A percentile compares a stretch with the other conserved stretches of the same genome.
Evolutionary conservation across 1,284 basidiomycete genomes (phyloP).

Genomic region (Gomphus bonarii): DNA sequence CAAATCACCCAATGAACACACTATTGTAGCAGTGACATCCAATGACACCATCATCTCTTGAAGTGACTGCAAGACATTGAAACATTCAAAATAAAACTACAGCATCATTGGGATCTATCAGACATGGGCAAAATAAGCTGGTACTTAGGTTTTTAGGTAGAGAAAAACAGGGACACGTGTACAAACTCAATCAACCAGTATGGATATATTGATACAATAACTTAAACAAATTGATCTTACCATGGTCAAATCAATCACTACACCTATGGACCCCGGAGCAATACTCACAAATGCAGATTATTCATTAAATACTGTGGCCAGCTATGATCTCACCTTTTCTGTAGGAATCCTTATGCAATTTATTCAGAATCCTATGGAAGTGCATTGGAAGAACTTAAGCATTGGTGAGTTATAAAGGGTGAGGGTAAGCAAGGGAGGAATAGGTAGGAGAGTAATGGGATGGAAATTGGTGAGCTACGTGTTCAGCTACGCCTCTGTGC

Average conservation of each 20-base stretch:
- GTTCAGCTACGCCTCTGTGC: too few species aligned
- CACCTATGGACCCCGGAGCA: not conserved
- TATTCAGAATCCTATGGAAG: conserved; percentile 10
- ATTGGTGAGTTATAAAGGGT: too few species aligned
- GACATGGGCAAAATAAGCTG: not conserved
- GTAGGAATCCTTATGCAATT: conserved; percentile 18
- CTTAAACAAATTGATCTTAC: conserved; percentile 16
- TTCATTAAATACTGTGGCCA: conserved; percentile 24
- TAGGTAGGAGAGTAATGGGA: too few species aligned
- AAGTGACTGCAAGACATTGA: not conserved
- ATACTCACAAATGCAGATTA: conserved; percentile 14
- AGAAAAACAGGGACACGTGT: conserved; percentile 9
- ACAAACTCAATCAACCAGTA: conserved; percentile 18
- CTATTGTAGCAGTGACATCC: not conserved
- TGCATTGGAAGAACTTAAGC: conserved; percentile 22
- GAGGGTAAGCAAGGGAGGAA: too few species aligned
- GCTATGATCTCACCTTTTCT: conserved; percentile 20
- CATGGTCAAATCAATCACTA: conserved; percentile 10
- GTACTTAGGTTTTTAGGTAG: conserved; percentile 21
- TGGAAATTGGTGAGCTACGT: too few species aligned
- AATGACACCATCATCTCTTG: not conserved
- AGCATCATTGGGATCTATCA: not conserved
- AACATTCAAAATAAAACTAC: conserved; percentile 16
- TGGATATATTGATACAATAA: conserved; percentile 20
- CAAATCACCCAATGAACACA: not conserved